Conservation (phyloP, 805 yeast species). For the Priceomyces carsonii region DNA sequence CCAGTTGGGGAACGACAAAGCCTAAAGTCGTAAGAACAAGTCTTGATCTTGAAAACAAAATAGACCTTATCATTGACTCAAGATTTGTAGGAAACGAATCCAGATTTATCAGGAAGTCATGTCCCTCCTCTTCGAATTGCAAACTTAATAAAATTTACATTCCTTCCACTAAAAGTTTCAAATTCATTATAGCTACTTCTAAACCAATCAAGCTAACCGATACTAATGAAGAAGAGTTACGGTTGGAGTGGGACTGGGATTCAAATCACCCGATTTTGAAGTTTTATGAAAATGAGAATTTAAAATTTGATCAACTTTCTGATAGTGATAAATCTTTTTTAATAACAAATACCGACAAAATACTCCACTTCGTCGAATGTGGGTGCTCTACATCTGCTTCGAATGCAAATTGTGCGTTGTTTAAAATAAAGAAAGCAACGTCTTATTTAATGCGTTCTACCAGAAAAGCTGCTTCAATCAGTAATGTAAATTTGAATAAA, state of each 20-base stretch:
- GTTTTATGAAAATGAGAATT: conserved; percentile 42
- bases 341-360: conserved; percentile 61
- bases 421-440: conserved; percentile 62
- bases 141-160: conserved; percentile 51
- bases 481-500: conserved; percentile 33
- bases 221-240: conserved; percentile 57
- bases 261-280: conserved; percentile 67
- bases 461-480: conserved; percentile 47
- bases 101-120: conserved; percentile 72
- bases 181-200: conserved; percentile 58
- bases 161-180: conserved; percentile 40
- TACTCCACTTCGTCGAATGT: conserved; percentile 66
- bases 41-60: conserved; percentile 27
- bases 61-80: conserved; percentile 75
- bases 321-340: conserved; percentile 55
- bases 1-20: conserved; percentile 66
- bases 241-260: conserved; percentile 92
- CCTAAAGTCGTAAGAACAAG: conserved; percentile 35
- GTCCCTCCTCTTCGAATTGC: conserved; percentile 67
- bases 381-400: conserved; percentile 47
- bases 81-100: conserved; percentile 75
- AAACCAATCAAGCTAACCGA: conserved; percentile 45
- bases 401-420: conserved; percentile 51
- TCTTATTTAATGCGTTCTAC: conserved; percentile 61
- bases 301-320: conserved; percentile 53